Evolutionary conservation across 1,284 basidiomycete genomes (phyloP), one percentile per base, ranked within the genome.

Genomic region (Flammula alnicola): DNA sequence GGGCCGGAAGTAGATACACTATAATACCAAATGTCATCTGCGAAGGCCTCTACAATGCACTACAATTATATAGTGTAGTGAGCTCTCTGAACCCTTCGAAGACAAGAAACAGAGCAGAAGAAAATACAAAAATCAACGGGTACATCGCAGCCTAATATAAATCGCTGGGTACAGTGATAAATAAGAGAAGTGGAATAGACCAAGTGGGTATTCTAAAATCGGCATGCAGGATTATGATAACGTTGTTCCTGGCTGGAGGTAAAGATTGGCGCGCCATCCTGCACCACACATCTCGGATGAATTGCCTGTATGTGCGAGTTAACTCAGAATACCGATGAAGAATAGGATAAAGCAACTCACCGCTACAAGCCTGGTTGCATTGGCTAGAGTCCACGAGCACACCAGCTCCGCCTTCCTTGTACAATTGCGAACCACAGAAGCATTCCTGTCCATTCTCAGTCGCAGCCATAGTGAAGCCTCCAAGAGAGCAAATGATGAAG

Each of bases 381-480:
- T 65, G 52, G 2, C 37, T 48, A 22, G 54, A 30, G 45, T 48
- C 40, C 6, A 53, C 49, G 4, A 42, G 27, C 19, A 57, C 53
- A 17, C 56, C 64, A 27, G 51, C 50, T 11, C 55, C 59, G 20
- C 46, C 32, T 2, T 55, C 51, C 38, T 51, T 60, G 48, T 38
- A 54, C 16, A 60, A 33, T 29, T 58, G 54, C 3, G 60, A 59
- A 6, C 67, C 67, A 47, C 69, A 71, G 46, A 61, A 65, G 43
- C 70, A 72, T 46, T 72, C 62, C 5, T 44, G 46, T 2, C 66
- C 66, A 43, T 67, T 63, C 37, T 72, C 66, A 4, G 63, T 62
- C 10, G 58, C 70, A 25, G 71, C 70, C 44, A 68, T 61, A 7
- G 50, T 62, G 46, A 59, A 67, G 2, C 67, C 66, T 16, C 44